Base-by-base conservation (phyloP, 345 rosid genomes). In the Litchi chinensis region DNA sequence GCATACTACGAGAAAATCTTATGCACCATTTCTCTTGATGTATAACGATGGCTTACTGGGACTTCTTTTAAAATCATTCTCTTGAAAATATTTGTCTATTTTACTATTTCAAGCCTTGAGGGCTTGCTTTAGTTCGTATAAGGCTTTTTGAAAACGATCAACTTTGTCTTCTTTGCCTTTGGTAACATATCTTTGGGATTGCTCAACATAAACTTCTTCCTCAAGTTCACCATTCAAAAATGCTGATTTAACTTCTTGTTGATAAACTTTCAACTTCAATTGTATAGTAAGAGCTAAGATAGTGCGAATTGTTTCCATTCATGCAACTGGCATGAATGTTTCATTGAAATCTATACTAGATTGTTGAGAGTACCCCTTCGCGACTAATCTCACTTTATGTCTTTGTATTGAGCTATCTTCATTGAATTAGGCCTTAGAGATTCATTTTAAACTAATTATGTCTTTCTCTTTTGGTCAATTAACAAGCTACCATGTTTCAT, bases 131-230 rank as follows among this genome's bases (percentile, higher is more conserved):
- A 59, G 63, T 59, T 22, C 1, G 3, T 59, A 59, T 2, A 59
- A 59, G n/a, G 74, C 74, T 57, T 21, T 70, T 22, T 18, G 21
- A 13, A 70, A 11, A 1, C 0, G 11, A 70, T 70, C 21, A 0
- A 70, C 74, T 22, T 44, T 70, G 11, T 70, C 62, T 70, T 70
- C 60, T 46, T 46, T 5, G 0, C 74, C 60, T 70, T 41, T 43
- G 13, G 8, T 21, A 0, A 21, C 62, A 70, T 44, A 70, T 6
- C 40, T 60, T 59, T 59, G 5, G 5, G 63, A 22, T 2, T 59
- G 22, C 24, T 59, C 28, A 26, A 26, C 28, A 26, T 26, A 26
- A 26, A 26, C 28, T 26, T 26, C 28, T 26, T 26, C 28, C 28
- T 26, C 28, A 26, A 26, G 28, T 26, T 26, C 1, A 26, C 28